A percentile compares a stretch with the other conserved stretches of the same genome.
Conservation (phyloP, 2,329 filamentous ascomycete genomes). For the Paraphoma sp. region DNA sequence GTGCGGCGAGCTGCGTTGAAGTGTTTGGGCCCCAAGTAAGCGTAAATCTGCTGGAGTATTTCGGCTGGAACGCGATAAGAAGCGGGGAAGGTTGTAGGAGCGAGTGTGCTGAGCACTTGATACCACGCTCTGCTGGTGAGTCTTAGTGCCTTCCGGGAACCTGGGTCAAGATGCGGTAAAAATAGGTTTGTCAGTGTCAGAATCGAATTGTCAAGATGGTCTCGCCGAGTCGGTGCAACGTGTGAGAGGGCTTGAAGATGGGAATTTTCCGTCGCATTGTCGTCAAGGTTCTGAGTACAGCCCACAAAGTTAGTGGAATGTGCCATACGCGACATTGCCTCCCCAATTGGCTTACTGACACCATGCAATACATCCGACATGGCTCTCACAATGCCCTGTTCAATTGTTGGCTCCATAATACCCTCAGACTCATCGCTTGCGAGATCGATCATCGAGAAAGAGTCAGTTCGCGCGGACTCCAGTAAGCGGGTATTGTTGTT, state of each 20-base stretch:
- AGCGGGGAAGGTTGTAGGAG: constrained; percentile 31
- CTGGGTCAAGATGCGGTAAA: constrained; percentile 19
- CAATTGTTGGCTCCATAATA: constrained; percentile 31
- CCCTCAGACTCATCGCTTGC: constrained; percentile 23
- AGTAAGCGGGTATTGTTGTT: constrained; percentile 14
- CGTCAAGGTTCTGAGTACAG: too few relatives aligned
- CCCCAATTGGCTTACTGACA: constrained; percentile 24
- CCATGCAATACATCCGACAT: constrained; percentile 36
- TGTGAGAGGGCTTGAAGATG: too few relatives aligned
- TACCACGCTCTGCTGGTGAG: constrained; percentile 47
- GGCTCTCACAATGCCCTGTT: constrained; percentile 24
- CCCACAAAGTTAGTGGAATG: neutral
- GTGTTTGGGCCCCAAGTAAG: constrained; percentile 53
- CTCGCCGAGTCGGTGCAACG: neutral
- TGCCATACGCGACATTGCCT: neutral
- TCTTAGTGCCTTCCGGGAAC: constrained; percentile 31
- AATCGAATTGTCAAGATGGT: neutral
- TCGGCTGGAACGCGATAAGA: constrained; percentile 52
- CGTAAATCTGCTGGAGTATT: constrained; percentile 57
- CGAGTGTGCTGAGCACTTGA: constrained; percentile 27
- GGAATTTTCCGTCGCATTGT: too few relatives aligned
- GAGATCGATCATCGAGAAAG: constrained; percentile 27
- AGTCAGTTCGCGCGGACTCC: constrained; percentile 24
- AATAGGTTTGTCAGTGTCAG: constrained; percentile 2
- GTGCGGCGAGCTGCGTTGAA: constrained; percentile 68